A percentile compares a stretch with the other conserved stretches of the same genome.
These are phyloP conservation scores for Penicillium coffeae DNA, from an alignment of 495 filamentous ascomycete genomes.

Conservation along the genomic window DNA sequence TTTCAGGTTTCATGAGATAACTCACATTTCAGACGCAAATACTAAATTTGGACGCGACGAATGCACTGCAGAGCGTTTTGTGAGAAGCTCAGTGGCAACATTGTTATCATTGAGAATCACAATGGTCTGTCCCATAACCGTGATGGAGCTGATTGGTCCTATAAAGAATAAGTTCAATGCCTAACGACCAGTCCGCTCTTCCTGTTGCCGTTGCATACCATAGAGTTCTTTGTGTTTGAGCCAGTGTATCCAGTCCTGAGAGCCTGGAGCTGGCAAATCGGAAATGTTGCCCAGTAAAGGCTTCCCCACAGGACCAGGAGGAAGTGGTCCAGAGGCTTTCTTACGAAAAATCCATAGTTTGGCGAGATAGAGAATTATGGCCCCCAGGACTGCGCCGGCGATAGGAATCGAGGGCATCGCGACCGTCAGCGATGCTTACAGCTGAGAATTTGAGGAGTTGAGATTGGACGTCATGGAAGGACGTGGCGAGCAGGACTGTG, in stretches of 20 bases:
- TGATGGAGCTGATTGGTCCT: constrained; percentile 48
- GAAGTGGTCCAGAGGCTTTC: not conserved
- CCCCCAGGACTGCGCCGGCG: not conserved
- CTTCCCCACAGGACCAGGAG: constrained; percentile 11
- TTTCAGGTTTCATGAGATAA: not conserved
- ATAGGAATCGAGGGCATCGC: not conserved
- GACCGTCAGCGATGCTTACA: no score
- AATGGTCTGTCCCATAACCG: constrained; percentile 43
- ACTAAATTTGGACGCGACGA: constrained; percentile 37
- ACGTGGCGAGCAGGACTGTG: no score
- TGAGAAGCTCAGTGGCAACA: constrained; percentile 38
- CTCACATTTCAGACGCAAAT: constrained; percentile 38
- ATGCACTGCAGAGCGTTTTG: constrained; percentile 36
- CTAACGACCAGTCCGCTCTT: not conserved
- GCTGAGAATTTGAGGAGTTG: no score
- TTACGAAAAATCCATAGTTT: not conserved
- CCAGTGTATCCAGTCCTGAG: constrained; percentile 17
- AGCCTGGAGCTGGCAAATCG: constrained; percentile 8
- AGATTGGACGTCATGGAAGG: no score
- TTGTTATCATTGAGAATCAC: constrained; percentile 43
- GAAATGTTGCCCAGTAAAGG: constrained; percentile 12
- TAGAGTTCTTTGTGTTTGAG: constrained; percentile 13
- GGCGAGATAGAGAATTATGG: not conserved
- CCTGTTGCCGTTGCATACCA: not conserved
- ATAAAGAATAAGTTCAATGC: no score